phyloP scores from a whole-genome alignment of 768 basidiomycete genomes.

The Ramaria sp. region DNA sequence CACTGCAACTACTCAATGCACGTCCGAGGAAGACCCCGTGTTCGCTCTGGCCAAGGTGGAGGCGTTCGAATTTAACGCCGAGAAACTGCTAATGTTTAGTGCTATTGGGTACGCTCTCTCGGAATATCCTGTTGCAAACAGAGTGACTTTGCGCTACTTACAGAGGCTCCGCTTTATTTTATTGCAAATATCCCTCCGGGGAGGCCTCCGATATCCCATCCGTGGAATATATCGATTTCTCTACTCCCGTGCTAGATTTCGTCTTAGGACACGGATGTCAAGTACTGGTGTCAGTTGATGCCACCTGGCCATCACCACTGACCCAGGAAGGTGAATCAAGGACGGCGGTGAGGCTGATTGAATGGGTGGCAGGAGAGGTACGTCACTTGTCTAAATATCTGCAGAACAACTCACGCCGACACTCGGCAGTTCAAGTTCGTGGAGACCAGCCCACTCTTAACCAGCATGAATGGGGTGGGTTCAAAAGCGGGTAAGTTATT shows the following conservation, averaged over 20 bases:
- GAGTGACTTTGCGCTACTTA: background rate
- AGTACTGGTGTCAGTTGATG: slow-evolving; percentile 38
- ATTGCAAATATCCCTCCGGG: slow-evolving; percentile 24
- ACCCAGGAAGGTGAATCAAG: slow-evolving; percentile 5
- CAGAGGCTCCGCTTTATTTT: slow-evolving; percentile 65
- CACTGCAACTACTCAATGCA: slow-evolving; percentile 5
- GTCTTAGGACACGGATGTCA: slow-evolving; percentile 22
- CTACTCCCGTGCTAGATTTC: slow-evolving; percentile 53
- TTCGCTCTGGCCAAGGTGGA: slow-evolving; percentile 51
- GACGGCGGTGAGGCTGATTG: slow-evolving; percentile 12
- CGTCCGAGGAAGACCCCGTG: slow-evolving; percentile 15
- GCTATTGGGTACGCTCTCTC: slow-evolving; percentile 53
- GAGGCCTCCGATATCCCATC: slow-evolving; percentile 12
- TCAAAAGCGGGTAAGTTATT: background rate
- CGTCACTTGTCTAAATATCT: slow-evolving; percentile 7
- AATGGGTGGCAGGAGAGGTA: slow-evolving; percentile 18
- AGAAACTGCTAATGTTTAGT: slow-evolving; percentile 47
- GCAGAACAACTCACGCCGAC: background rate
- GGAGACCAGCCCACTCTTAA: slow-evolving; percentile 31
- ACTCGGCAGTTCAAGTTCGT: slow-evolving; percentile 20
- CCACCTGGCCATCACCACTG: slow-evolving; percentile 21
- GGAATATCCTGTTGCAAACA: background rate
- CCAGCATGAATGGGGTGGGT: background rate
- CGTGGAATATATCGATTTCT: slow-evolving; percentile 38
- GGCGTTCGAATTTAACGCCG: slow-evolving; percentile 29